Conservation (phyloP, 768 basidiomycete species). For the Termitomyces heimii region DNA sequence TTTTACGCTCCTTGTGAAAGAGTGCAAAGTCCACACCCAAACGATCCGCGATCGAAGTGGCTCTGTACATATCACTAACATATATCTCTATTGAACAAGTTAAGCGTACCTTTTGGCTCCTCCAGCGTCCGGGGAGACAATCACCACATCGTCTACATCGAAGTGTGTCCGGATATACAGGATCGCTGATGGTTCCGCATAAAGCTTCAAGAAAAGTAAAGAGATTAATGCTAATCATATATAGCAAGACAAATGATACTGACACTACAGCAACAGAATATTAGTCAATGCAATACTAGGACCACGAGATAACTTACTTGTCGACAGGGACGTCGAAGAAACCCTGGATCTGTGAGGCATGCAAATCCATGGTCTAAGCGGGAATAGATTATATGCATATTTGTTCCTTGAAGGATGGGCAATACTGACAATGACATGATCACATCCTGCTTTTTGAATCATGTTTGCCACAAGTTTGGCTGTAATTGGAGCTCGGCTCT, state of each 20-base stretch:
- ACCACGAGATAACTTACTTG: slow-evolving; percentile 67
- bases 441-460: slow-evolving; percentile 87
- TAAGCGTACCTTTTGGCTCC: slow-evolving; percentile 85
- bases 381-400: slow-evolving; percentile 7
- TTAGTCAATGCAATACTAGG: slow-evolving; percentile 7
- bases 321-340: slow-evolving; percentile 99
- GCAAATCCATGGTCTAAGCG: slow-evolving; percentile 91
- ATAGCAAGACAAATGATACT: slow-evolving; percentile 23
- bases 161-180: slow-evolving; percentile 93
- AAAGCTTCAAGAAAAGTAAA: slow-evolving; percentile 49
- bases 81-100: slow-evolving; percentile 5
- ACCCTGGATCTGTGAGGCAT: slow-evolving; percentile 98
- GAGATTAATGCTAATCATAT: neutral
- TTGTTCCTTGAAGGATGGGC: slow-evolving; percentile 1
- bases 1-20: slow-evolving; percentile 99
- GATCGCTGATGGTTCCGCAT: slow-evolving; percentile 92
- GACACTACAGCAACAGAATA: slow-evolving; percentile 31
- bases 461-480: slow-evolving; percentile 99
- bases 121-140: slow-evolving; percentile 97
- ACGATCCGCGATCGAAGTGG: slow-evolving; percentile 94
- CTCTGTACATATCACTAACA: slow-evolving; percentile 43
- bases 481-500: slow-evolving; percentile 95
- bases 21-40: slow-evolving; percentile 96
- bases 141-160: slow-evolving; percentile 78
- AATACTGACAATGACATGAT: slow-evolving; percentile 88